Evolutionary conservation across 202 grass and related monocot species (phyloP).

Genomic region (Brachypodium distachyon): DNA sequence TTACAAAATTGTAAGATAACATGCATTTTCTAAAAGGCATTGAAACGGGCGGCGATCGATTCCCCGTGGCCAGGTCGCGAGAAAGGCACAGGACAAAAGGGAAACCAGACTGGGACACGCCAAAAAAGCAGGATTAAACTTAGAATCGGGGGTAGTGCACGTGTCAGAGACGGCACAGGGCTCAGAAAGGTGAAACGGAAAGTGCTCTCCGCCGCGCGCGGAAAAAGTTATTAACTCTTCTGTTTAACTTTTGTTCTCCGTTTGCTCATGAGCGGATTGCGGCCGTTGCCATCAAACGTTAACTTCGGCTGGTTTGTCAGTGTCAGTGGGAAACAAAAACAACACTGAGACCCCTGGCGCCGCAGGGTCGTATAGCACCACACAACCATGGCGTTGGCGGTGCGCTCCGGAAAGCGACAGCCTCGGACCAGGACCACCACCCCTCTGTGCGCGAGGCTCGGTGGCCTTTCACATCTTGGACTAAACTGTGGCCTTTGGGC

Average conservation of each 20-base stretch:
- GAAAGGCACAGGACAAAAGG: not conserved
- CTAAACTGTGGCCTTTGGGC: no score
- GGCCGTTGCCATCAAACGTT: no score
- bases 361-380: slow-evolving; percentile 2
- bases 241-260: no score
- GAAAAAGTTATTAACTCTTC: no score
- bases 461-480: not conserved
- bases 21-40: no score
- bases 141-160: slow-evolving; percentile 8
- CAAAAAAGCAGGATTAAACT: not conserved
- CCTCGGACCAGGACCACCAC: not conserved
- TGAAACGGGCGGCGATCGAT: not conserved
- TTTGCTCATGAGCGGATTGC: not conserved
- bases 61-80: not conserved
- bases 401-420: not conserved
- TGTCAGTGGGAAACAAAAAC: no score
- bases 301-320: no score
- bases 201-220: not conserved
- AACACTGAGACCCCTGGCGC: slow-evolving; percentile 12
- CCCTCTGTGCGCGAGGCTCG: no score
- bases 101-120: not conserved
- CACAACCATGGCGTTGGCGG: not conserved
- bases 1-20: not conserved
- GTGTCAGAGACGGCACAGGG: not conserved
- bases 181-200: not conserved